Base-by-base conservation (phyloP, 1,284 basidiomycete species). In the Pseudozyma sp. region DNA sequence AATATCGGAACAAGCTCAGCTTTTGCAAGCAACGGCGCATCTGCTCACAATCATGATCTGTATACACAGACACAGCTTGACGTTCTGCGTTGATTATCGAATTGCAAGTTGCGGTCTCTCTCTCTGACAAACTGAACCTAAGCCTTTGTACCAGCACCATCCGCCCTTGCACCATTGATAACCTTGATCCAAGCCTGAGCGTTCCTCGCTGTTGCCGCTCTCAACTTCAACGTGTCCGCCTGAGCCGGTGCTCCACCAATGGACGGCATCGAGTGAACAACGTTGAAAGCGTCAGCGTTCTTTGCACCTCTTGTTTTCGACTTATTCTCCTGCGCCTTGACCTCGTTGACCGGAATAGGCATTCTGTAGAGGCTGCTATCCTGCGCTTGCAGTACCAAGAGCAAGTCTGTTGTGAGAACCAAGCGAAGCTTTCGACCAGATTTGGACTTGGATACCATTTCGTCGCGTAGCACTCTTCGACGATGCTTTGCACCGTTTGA, bases 381-480 rank as follows among this genome's bases (percentile, higher is more conserved):
- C 45, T 61, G 54, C 0, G 66, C 55, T 45, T 70, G 64, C 43
- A 82, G 70, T 42, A 86, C 55, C 13, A 86, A 58, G 18, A 82
- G 49, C 34, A 86, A 58, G 53, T 86, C 86, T 35, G 78, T 84
- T 51, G 81, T 83, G 13, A 86, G 77, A 44, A 85, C 80, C n/a
- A 75, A 58, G 3, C 90, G 88, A 47, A 97, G 85, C 81, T 90
- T 92, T 48, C 92, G 88, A 0, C 93, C 91, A 67, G 92, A 93
- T 87, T 94, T 95, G 11, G 91, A 88, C 84, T 98, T 97, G 72
- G 87, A 85, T 9, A 97, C 85, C 5, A 88, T 63, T 0, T 94
- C 94, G 83, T 97, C 93, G 71, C 91, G 92, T 47, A 97, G 57
- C 13, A 98, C 87, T 70, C 87, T 89, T 21, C 95, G 88, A 14